phyloP scores from a whole-genome alignment of 495 filamentous ascomycete genomes.

The Cudoniella acicularis region DNA sequence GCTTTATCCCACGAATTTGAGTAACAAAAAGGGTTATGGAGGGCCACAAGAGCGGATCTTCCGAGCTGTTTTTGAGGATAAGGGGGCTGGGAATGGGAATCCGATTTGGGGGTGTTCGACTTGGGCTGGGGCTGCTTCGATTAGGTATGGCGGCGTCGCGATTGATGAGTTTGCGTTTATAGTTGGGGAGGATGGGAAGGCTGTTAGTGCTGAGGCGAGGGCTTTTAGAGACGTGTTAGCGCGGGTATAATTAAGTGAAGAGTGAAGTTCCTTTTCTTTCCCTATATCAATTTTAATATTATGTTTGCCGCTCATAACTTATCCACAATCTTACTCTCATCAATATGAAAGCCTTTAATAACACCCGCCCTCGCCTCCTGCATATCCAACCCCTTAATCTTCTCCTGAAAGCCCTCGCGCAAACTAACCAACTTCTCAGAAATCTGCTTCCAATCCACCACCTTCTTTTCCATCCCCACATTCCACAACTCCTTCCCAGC shows the following conservation, averaged over 20 bases:
- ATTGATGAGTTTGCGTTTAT: slow-evolving; percentile 51
- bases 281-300: too few species aligned
- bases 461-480: background rate
- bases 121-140: slow-evolving; percentile 42
- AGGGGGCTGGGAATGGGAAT: slow-evolving; percentile 24
- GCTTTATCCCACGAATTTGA: slow-evolving; percentile 44
- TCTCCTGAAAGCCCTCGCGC: background rate
- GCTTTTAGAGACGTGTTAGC: slow-evolving; percentile 35
- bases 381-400: slow-evolving; percentile 1
- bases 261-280: too few species aligned
- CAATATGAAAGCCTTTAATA: slow-evolving; percentile 5
- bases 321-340: slow-evolving; percentile 8
- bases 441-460: background rate
- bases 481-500: background rate
- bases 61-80: slow-evolving; percentile 40
- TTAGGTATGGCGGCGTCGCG: slow-evolving; percentile 35
- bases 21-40: slow-evolving; percentile 12
- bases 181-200: slow-evolving; percentile 34
- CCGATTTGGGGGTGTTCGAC: slow-evolving; percentile 40
- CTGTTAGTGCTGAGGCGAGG: slow-evolving; percentile 38
- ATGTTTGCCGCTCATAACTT: too few species aligned
- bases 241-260: too few species aligned
- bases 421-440: slow-evolving; percentile 1
- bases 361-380: background rate
- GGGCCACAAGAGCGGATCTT: slow-evolving; percentile 27